phyloP scores from a whole-genome alignment of 73 alveolate species.

The Stentor coeruleus region DNA sequence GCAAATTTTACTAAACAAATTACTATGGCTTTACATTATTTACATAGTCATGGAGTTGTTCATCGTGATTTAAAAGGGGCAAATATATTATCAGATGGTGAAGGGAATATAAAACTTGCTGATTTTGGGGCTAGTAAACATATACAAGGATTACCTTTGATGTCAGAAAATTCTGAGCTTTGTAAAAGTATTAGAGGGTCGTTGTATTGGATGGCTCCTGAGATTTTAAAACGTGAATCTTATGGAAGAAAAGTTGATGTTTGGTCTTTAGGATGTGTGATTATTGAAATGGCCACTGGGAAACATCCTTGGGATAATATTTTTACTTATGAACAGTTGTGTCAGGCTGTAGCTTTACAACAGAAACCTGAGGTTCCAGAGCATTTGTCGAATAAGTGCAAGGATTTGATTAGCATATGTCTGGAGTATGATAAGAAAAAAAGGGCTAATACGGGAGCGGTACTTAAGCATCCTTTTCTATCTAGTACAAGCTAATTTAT shows the following conservation, averaged over 20 bases:
- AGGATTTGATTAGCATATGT: conserved; percentile 75
- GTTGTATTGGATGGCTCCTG: conserved; percentile 96
- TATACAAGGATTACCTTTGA: conserved; percentile 44
- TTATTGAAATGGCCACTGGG: conserved; percentile 79
- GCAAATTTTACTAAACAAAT: conserved; percentile 52
- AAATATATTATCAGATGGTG: conserved; percentile 61
- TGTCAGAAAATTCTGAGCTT: conserved; percentile 61
- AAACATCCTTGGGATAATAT: conserved; percentile 79
- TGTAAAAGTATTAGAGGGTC: conserved; percentile 81
- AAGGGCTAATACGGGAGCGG: conserved; percentile 44
- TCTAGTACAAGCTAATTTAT: too few relatives aligned
- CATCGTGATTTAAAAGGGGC: conserved; percentile 56
- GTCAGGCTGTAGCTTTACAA: conserved; percentile 61
- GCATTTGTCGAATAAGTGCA: conserved; percentile 60
- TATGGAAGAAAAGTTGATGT: conserved; percentile 77
- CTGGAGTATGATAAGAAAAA: conserved; percentile 57
- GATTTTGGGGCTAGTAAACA: conserved; percentile 65
- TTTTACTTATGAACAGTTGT: conserved; percentile 61
- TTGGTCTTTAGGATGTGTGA: conserved; percentile 92
- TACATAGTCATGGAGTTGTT: conserved; percentile 30
- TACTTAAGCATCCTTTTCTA: conserved; percentile 50
- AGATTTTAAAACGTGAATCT: conserved; percentile 75
- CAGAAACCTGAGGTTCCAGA: conserved; percentile 83
- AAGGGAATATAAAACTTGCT: conserved; percentile 72
- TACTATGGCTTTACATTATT: conserved; percentile 1